Evolutionary conservation across 2,329 filamentous ascomycete genomes (phyloP), one percentile per base, ranked within the genome.

Genomic region (Pseudogymnoascus sp.): DNA sequence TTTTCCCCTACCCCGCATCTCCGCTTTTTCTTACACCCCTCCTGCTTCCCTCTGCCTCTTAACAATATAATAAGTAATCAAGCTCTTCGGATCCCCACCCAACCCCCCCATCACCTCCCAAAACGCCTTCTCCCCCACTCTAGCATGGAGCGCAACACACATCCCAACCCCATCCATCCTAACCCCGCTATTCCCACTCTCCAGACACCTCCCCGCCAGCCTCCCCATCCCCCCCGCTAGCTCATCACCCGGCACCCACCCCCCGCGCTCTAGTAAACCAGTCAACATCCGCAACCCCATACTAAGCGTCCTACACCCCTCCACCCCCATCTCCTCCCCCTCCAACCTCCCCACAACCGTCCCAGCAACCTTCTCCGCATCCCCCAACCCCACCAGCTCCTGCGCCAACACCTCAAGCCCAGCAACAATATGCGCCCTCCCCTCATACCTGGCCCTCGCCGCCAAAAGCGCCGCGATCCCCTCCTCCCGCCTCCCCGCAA

Each of bases 21-120:
- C 88, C 85, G 61, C 84, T 77, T 74, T 88, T 85, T 72, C 3
- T n/a, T 38, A 38, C 37, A 38, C 37, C 37, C 37, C 37, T 2
- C 37, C 37, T 5, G 37, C 37, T 14, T 38, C 37, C 37, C 37
- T 38, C 37, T 38, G 37, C 14, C 81, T 80, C 79, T 87, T 87
- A 42, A 89, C 89, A 70, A 92, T 87, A 74, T 92, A 93, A 72
- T 93, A n/a, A n/a, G n/a, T n/a, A n/a, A n/a, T n/a, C n/a, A n/a
- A n/a, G n/a, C n/a, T n/a, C n/a, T n/a, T n/a, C n/a, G n/a, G 85
- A 67, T 90, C 88, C 67, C 91, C 88, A 70, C 84, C 82, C 33
- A 89, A 80, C 8, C 77, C 81, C 64, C 80, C 83, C 69, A 92
- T 79, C 24, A 81, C 81, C 35, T 81, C 81, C 89, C 89, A 93